These are phyloP conservation scores for Yamadazyma trypodendri DNA, from an alignment of 1,139 yeast species.

Conservation along the genomic window DNA sequence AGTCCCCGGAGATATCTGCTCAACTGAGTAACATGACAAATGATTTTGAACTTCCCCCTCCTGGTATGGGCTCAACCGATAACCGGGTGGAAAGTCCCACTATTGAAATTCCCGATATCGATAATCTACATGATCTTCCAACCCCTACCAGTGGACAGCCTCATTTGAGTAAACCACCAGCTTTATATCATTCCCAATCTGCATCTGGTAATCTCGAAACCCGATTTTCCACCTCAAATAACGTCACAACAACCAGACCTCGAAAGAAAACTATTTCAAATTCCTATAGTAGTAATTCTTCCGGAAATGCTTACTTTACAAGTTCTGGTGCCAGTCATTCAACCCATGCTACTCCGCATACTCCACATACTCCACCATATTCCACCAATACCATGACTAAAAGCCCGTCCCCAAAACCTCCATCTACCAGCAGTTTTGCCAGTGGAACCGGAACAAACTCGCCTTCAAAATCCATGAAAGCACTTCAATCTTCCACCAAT, in stretches of 20 bases:
- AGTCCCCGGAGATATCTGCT: conserved; percentile 18
- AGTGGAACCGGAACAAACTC: conserved; percentile 27
- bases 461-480: conserved; percentile 57
- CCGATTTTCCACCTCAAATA: conserved; percentile 24
- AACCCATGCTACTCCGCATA: conserved; percentile 27
- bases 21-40: conserved; percentile 9
- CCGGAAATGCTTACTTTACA: conserved; percentile 9
- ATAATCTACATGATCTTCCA: conserved; percentile 27
- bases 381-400: conserved; percentile 18
- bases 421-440: conserved; percentile 23
- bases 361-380: conserved; percentile 44
- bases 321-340: conserved; percentile 5
- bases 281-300: conserved; percentile 22
- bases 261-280: conserved; percentile 44
- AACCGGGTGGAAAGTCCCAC: conserved; percentile 41
- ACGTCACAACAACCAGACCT: conserved; percentile 22
- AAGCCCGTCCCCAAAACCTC: conserved; percentile 45
- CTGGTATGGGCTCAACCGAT: conserved; percentile 12
- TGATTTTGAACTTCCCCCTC: conserved; percentile 19
- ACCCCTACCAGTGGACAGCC: conserved; percentile 19
- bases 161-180: conserved; percentile 44
- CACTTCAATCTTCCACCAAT: conserved; percentile 42
- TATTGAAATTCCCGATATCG: conserved; percentile 49
- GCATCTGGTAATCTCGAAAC: conserved; percentile 46
- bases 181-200: conserved; percentile 49